phyloP scores from a whole-genome alignment of 2,329 filamentous ascomycete genomes.

The Botrytis porri region DNA sequence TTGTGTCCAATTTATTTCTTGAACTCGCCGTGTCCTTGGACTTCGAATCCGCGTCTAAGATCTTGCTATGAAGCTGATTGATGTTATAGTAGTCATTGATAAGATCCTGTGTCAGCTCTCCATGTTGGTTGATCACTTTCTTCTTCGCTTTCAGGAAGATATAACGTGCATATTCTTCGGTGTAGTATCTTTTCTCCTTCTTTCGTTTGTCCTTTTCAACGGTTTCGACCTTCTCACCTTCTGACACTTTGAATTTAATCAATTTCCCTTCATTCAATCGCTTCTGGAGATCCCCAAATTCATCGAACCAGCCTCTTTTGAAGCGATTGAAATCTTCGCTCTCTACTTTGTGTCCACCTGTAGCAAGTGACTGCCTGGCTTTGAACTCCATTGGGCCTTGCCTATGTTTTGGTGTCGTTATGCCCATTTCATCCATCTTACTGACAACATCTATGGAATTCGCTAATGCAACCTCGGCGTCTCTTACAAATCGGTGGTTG shows the following conservation, averaged over 20 bases:
- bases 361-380: conserved; percentile 25
- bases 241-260: not conserved
- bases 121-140: not conserved
- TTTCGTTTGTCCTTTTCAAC: too few species aligned
- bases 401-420: conserved; percentile 47
- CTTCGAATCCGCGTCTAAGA: not conserved
- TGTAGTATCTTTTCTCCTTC: not conserved
- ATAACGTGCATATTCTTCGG: not conserved
- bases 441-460: conserved; percentile 43
- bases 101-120: not conserved
- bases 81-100: conserved; percentile 4
- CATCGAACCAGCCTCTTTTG: not conserved
- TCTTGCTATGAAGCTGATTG: not conserved
- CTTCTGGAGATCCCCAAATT: not conserved
- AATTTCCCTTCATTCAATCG: not conserved
- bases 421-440: conserved; percentile 47
- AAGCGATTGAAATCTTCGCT: conserved; percentile 2
- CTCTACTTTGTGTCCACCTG: conserved; percentile 13
- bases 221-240: not conserved
- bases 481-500: conserved; percentile 39
- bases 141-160: not conserved
- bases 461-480: conserved; percentile 48
- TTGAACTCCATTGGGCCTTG: conserved; percentile 38
- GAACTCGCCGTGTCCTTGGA: not conserved
- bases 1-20: not conserved